Base-by-base conservation (phyloP, 192 early-diverging fungal species). In the Coemansia guatemalensis region DNA sequence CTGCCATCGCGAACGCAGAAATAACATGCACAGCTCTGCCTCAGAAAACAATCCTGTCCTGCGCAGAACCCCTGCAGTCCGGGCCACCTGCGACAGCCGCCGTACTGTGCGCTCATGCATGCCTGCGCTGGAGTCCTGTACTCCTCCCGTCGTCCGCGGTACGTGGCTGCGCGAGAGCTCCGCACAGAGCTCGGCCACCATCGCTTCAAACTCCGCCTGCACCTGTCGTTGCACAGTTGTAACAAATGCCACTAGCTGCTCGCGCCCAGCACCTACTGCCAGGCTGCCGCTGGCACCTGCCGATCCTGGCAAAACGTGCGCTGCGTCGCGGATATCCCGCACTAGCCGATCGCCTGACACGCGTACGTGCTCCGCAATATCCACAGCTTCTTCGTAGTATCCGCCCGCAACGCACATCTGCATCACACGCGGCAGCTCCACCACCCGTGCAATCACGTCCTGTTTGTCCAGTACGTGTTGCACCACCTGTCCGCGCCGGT, bases 381-480 rank as follows among this genome's bases (percentile, higher is more conserved):
- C 76, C 5, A 79, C 76, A 0, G 76, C 76, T 56, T 79, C 76
- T 33, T 79, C 71, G 50, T 73, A 79, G 61, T 67, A 79, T 8
- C 76, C 76, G 29, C 76, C 76, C 9, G 76, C 76, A 4, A 79
- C 71, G 39, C 76, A 79, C 76, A 79, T 79, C 35, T 72, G 76
- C 76, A 79, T 79, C 22, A 79, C 76, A 0, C 76, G 76, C 6
- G 76, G 76, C 50, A 79, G 76, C 67, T 79, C 76, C 1, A 79
- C 67, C 29, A 79, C 66, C 24, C 76, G 76, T 27, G 71, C 54
- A 25, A 79, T 64, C 12, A 79, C 52, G 48, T 79, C 70, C 67
- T 79, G 76, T 67, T 79, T 73, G 56, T 79, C 76, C 8, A 79
- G 56, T 21, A 79, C 76, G 1, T 68, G 67, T 53, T 79, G 76